Conservation (phyloP, 805 yeast species). For the Kodamaea laetipori region DNA sequence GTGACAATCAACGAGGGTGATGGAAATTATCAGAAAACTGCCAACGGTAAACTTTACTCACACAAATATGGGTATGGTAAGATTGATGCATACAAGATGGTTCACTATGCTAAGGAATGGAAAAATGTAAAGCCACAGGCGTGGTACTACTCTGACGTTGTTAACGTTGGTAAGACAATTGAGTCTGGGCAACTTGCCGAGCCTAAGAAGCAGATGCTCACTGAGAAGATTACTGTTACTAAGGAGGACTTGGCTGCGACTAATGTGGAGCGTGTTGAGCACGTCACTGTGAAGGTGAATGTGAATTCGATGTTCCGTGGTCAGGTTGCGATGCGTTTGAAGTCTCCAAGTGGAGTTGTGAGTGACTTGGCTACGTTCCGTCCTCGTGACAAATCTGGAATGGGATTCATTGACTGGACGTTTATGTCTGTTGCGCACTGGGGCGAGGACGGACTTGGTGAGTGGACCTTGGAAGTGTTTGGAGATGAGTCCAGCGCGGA, state of each 20-base stretch:
- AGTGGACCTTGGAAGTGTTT: slow-evolving; percentile 73
- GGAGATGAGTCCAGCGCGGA: slow-evolving; percentile 34
- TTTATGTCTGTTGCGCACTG: slow-evolving; percentile 98
- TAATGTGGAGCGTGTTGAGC: slow-evolving; percentile 77
- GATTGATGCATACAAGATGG: slow-evolving; percentile 77
- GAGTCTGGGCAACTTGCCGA: slow-evolving; percentile 2
- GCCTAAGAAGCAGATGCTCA: slow-evolving; percentile 18
- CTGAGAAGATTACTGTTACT: slow-evolving; percentile 44
- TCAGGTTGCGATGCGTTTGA: slow-evolving; percentile 58
- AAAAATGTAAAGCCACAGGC: slow-evolving; percentile 88
- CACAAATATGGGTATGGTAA: slow-evolving; percentile 93
- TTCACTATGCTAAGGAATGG: slow-evolving; percentile 73
- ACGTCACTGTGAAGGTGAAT: slow-evolving; percentile 78
- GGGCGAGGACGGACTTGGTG: slow-evolving; percentile 83
- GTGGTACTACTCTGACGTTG: slow-evolving; percentile 61
- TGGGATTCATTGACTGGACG: slow-evolving; percentile 80
- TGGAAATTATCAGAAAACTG: slow-evolving; percentile 73
- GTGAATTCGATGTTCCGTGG: slow-evolving; percentile 71
- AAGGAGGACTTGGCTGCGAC: slow-evolving; percentile 50
- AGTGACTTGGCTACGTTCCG: slow-evolving; percentile 77
- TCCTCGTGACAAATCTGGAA: slow-evolving; percentile 51
- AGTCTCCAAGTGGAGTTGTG: slow-evolving; percentile 73
- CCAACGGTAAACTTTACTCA: slow-evolving; percentile 68
- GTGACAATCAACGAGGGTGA: slow-evolving; percentile 67
- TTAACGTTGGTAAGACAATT: slow-evolving; percentile 31